Base-by-base conservation (phyloP, 495 filamentous ascomycete species). In the Aspergillus bridgeri region DNA sequence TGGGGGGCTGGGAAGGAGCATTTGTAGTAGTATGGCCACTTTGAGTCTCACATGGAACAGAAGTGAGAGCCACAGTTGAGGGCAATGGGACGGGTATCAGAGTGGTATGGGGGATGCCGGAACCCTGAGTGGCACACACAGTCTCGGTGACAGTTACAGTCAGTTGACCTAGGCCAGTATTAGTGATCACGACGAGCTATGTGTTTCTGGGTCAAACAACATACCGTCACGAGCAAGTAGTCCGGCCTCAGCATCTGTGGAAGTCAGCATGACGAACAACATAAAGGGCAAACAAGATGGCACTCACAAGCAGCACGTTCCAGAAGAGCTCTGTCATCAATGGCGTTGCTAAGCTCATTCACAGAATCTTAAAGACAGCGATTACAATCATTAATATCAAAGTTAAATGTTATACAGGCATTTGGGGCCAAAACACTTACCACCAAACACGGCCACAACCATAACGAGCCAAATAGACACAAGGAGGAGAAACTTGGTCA, bases 71-170 rank as follows among this genome's bases (percentile, higher is more conserved):
- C 13, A 7, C 48, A 27, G 51, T 25, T 7, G 51, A 33, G 27
- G 45, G 7, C 6, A 15, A 17, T 43, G 11, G 43, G 42, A 54
- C 25, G 24, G 48, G 44, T 3, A 21, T 54, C 20, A 42, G 17
- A 19, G n/a, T 50, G 11, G 22, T n/a, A 42, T 27, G 9, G 5
- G 58, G 42, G 24, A 24, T 44, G 19, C n/a, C 49, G 17, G 50
- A 5, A 47, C 45, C 38, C 18, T 23, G 51, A 15, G 62, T 45
- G 20, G 24, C 59, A 54, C 64, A 64, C 22, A 61, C 46, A 20
- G 64, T 67, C 11, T 67, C 59, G 33, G 61, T 67, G 33, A 63
- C 52, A 42, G 65, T 68, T 18, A 67, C 61, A 42, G 59, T 65
- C 24, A 56, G 55, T 27, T 23, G 15, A 24, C 53, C 56, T 64